These are phyloP conservation scores for Sphenostylis stenocarpa DNA, from an alignment of 306 rosid species.

Conservation along the genomic window DNA sequence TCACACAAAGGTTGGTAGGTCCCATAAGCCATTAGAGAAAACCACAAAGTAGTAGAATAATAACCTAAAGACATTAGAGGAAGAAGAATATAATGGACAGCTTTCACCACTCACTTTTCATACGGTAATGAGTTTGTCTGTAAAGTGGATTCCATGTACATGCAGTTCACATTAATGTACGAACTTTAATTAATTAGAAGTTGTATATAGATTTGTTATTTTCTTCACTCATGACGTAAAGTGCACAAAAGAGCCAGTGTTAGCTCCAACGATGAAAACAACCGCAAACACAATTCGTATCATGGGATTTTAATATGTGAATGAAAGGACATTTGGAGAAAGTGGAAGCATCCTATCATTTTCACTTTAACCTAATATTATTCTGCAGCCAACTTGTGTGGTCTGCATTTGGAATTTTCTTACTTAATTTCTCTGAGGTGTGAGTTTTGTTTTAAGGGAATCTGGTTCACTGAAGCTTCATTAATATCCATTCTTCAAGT, in stretches of 20 bases:
- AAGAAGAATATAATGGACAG: conserved; percentile 32
- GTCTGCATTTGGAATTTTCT: conserved; percentile 29
- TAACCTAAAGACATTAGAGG: background rate
- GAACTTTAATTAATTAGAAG: background rate
- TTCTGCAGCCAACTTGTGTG: conserved; percentile 39
- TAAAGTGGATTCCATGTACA: conserved; percentile 40
- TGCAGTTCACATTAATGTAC: background rate
- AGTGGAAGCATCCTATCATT: conserved; percentile 36
- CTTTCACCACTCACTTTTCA: conserved; percentile 30
- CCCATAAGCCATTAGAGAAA: conserved; percentile 31
- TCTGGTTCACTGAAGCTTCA: conserved; percentile 28
- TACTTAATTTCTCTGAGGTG: background rate
- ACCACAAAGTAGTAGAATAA: conserved; percentile 19
- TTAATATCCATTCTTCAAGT: conserved; percentile 29
- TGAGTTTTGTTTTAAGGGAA: conserved; percentile 13
- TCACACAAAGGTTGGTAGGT: conserved; percentile 33
- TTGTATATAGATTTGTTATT: background rate
- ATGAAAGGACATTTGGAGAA: background rate
- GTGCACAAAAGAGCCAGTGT: conserved; percentile 14
- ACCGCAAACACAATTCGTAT: background rate
- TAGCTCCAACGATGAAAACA: conserved; percentile 16
- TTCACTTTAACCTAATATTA: conserved; percentile 20
- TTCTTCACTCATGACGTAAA: background rate
- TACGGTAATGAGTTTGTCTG: conserved; percentile 16
- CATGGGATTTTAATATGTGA: background rate